Evolutionary conservation across 2,329 filamentous ascomycete species (phyloP).

Genomic region (Fusarium phyllophilum): DNA sequence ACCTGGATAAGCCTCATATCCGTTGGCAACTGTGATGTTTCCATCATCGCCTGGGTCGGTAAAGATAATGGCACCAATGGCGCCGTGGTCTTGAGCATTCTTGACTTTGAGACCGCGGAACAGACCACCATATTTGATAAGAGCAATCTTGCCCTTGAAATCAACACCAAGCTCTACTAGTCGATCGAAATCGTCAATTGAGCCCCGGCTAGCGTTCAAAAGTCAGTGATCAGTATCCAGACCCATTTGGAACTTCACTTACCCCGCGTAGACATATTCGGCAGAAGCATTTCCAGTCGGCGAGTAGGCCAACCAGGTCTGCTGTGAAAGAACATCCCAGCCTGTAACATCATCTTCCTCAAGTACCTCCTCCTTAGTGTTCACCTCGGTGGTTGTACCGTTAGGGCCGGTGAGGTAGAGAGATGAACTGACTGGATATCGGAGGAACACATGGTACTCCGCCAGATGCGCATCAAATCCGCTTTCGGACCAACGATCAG

Average conservation of each 20-base stretch:
- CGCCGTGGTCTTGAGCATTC: slow-evolving; percentile 83
- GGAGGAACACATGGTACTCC: slow-evolving; percentile 68
- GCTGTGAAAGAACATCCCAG: slow-evolving; percentile 70
- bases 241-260: not conserved
- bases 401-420: slow-evolving; percentile 53
- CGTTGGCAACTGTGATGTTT: slow-evolving; percentile 77
- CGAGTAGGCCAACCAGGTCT: slow-evolving; percentile 86
- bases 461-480: slow-evolving; percentile 50
- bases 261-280: slow-evolving; percentile 80
- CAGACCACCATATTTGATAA: slow-evolving; percentile 79
- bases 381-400: slow-evolving; percentile 69
- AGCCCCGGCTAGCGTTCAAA: slow-evolving; percentile 62
- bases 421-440: slow-evolving; percentile 68
- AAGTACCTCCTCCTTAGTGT: slow-evolving; percentile 76
- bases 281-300: slow-evolving; percentile 81
- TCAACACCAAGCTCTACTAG: slow-evolving; percentile 74
- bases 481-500: slow-evolving; percentile 50
- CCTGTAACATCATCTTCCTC: slow-evolving; percentile 78
- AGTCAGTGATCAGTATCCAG: not conserved
- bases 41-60: slow-evolving; percentile 88
- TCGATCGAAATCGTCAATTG: slow-evolving; percentile 77
- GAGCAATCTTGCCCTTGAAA: slow-evolving; percentile 79
- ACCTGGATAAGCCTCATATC: slow-evolving; percentile 75
- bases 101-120: slow-evolving; percentile 88
- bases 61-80: slow-evolving; percentile 83